phyloP scores from a whole-genome alignment of 1,139 yeast genomes.

The Yamadazyma triangularis region DNA sequence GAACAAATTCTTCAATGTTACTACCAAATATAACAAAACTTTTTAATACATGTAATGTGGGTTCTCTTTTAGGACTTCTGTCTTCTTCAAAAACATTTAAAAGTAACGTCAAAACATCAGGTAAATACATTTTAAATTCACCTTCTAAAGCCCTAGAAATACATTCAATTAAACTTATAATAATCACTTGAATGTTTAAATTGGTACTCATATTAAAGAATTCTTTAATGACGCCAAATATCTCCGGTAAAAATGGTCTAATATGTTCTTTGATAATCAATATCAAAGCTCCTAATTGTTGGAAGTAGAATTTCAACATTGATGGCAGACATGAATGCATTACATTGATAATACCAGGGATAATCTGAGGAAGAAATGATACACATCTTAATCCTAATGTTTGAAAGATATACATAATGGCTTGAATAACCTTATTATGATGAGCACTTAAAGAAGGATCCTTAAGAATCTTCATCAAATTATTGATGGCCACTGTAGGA shows the following conservation, averaged over 20 bases:
- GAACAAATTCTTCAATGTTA: slow-evolving; percentile 84
- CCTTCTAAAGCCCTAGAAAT: slow-evolving; percentile 86
- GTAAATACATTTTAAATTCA: slow-evolving; percentile 81
- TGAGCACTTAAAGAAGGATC: slow-evolving; percentile 84
- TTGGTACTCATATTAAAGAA: slow-evolving; percentile 54
- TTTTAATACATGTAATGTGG: slow-evolving; percentile 73
- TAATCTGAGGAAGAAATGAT: slow-evolving; percentile 76
- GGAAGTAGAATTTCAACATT: slow-evolving; percentile 84
- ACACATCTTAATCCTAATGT: slow-evolving; percentile 87
- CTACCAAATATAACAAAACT: slow-evolving; percentile 88
- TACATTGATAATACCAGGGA: slow-evolving; percentile 82
- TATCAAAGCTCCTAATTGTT: slow-evolving; percentile 77
- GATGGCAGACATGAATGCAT: slow-evolving; percentile 82
- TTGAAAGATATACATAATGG: slow-evolving; percentile 86
- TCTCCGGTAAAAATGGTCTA: slow-evolving; percentile 71
- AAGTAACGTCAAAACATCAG: slow-evolving; percentile 71
- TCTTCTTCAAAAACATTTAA: slow-evolving; percentile 79
- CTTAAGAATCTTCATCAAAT: slow-evolving; percentile 73
- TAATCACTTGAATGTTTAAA: slow-evolving; percentile 69
- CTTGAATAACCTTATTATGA: slow-evolving; percentile 79
- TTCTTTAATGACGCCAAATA: slow-evolving; percentile 74
- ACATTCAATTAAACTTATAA: slow-evolving; percentile 76
- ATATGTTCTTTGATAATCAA: slow-evolving; percentile 86
- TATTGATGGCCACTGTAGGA: slow-evolving; percentile 90
- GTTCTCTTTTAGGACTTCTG: slow-evolving; percentile 55